A percentile compares a stretch with the other conserved stretches of the same genome.
phyloP scores from a whole-genome alignment of 2,329 filamentous ascomycete species.

The Clarireedia hainanense region DNA sequence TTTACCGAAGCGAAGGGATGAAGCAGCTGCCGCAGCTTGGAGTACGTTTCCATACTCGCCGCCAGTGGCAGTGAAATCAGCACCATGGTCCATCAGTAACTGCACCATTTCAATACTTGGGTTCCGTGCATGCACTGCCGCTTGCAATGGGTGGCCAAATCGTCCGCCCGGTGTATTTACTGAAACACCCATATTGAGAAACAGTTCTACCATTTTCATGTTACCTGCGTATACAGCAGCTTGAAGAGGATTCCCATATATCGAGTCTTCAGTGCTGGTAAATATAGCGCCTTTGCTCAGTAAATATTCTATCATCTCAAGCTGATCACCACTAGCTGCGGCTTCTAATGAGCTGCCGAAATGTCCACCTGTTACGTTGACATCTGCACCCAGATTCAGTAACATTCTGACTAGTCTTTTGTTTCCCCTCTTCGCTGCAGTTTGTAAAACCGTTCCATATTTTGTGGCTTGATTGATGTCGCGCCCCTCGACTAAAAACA shows the following conservation, averaged over 20 bases:
- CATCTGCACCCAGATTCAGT: constrained; percentile 4
- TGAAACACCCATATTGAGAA: constrained; percentile 7
- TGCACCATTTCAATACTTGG: background rate
- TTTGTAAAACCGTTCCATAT: constrained; percentile 1
- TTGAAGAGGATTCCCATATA: constrained; percentile 1
- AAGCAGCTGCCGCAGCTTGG: background rate
- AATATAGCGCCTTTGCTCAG: background rate
- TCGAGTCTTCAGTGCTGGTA: background rate
- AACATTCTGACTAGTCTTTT: background rate
- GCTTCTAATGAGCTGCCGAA: background rate
- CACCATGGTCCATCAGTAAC: background rate
- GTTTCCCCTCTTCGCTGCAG: background rate
- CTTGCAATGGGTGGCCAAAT: constrained; percentile 3
- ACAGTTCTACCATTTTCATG: background rate
- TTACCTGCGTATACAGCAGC: constrained; percentile 5
- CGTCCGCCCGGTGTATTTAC: constrained; percentile 12
- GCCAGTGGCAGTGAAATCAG: background rate
- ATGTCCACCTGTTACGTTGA: background rate
- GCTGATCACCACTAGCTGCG: background rate
- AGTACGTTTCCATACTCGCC: background rate
- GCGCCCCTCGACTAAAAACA: constrained; percentile 27
- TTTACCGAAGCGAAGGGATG: background rate
- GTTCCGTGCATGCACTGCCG: background rate
- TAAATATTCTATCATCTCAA: background rate
- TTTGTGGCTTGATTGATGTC: constrained; percentile 15